Percentiles rank a stretch among this genome's conserved stretches.
These are phyloP conservation scores for Cryphonectria radicalis DNA, from an alignment of 2,329 filamentous ascomycete genomes.

Conservation along the genomic window DNA sequence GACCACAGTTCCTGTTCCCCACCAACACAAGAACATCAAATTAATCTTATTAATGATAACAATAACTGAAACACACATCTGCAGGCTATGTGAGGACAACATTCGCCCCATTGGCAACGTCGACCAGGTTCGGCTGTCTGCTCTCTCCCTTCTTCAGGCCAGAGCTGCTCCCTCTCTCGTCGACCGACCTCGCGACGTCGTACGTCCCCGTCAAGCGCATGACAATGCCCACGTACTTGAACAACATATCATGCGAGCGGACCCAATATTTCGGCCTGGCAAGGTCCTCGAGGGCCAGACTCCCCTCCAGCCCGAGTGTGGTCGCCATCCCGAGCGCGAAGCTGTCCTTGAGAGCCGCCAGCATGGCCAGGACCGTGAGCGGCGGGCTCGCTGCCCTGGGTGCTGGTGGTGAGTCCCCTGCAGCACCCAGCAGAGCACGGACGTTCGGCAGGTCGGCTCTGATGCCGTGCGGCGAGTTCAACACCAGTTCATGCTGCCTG, in stretches of 20 bases:
- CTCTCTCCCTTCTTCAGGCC: not conserved
- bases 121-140: slow-evolving; percentile 19
- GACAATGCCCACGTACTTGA: slow-evolving; percentile 20
- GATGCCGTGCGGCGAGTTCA: slow-evolving; percentile 29
- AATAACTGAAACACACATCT: not conserved
- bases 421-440: slow-evolving; percentile 18
- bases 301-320: slow-evolving; percentile 14
- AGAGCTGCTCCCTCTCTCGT: slow-evolving; percentile 1
- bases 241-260: slow-evolving; percentile 3
- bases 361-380: slow-evolving; percentile 23
- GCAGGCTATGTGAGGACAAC: slow-evolving; percentile 17
- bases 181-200: slow-evolving; percentile 4
- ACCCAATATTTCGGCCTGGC: slow-evolving; percentile 28
- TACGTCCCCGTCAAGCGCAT: slow-evolving; percentile 5
- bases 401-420: not conserved
- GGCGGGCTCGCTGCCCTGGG: not conserved
- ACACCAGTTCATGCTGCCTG: slow-evolving; percentile 22
- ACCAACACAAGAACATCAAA: not conserved
- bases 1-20: no score
- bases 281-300: slow-evolving; percentile 25
- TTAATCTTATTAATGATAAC: no score
- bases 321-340: slow-evolving; percentile 14
- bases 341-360: slow-evolving; percentile 30
- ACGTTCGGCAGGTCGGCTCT: slow-evolving; percentile 1
- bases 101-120: slow-evolving; percentile 21